Base-by-base conservation (phyloP, 768 basidiomycete species). In the Clitopilus passeckerianus region DNA sequence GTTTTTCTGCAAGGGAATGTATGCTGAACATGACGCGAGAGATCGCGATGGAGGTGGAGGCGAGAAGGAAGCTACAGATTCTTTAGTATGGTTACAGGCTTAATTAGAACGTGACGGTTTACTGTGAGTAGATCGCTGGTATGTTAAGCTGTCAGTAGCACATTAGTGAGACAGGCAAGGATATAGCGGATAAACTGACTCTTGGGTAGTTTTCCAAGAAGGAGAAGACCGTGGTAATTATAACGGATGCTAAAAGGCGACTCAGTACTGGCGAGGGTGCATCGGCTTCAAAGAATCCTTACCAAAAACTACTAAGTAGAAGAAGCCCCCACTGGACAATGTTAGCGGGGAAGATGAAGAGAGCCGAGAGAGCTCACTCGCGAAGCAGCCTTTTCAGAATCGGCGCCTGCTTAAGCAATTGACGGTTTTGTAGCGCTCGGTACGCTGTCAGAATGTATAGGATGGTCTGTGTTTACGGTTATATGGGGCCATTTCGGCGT, bases 241-340 rank as follows among this genome's bases (percentile, higher is more conserved):
- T 64, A 14, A 76, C 67, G 12, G 73, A 70, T 30, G 67, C 75
- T 77, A 52, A 53, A 22, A 46, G 34, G 46, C 41, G 1, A 35
- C 14, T 34, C 41, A 54, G 23, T 35, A 30, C 37, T 14, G 4
- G 1, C 24, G 10, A 12, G 16, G 10, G 12, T 27, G 23, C 24
- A 20, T 20, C n/a, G 18, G 24, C n/a, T 20, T 20, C 10, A 18
- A 16, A 20, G n/a, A 15, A 57, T 30, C 33, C 67, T 54, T 56
- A 76, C 76, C 68, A 33, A 77, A 72, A 12, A 77, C 74, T 6
- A 79, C 70, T 30, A 76, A 67, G 61, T 76, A 79, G 56, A 77
- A 77, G 41, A 76, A 67, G 20, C 77, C 76, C 7, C 76, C 77
- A 54, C 77, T 77, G 20, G 56, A 18, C 34, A 14, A 30, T 10